Base-by-base conservation (phyloP, 2,329 filamentous ascomycete genomes). In the Penicillium brevicompactum region DNA sequence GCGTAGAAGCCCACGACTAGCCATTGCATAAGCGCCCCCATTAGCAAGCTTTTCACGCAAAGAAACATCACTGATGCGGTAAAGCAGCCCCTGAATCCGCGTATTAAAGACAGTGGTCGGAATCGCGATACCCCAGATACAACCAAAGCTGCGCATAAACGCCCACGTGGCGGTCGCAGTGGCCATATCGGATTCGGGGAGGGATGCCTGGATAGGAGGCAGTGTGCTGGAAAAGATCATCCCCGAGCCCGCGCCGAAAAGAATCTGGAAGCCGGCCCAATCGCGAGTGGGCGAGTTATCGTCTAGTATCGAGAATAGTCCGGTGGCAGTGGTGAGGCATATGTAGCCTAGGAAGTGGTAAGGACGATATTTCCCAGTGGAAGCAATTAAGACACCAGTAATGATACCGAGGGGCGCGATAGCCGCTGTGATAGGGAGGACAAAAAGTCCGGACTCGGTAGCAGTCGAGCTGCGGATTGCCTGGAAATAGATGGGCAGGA, bases 401-500 rank as follows among this genome's bases (percentile, higher is more conserved):
- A 72, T 38, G 32, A 71, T 67, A 1, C 66, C 71, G 4, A 61
- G 57, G 0, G 71, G 64, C 1, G 69, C 51, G 3, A 64, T 48
- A 0, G 64, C 57, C 5, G 69, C 50, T 1, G 65, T 61, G 2
- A 58, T 66, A n/a, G 74, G 67, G 7, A 75, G 60, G 2, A 74
- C 56, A 2, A 63, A 51, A 2, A 74, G 57, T 1, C 73, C 69
- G 2, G 74, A 69, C 0, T 67, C 57, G 0, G 65, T 58, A 0
- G 80, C 72, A 0, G 67, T 64, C 4, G 70, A 67, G 1, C 64
- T 46, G 5, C 67, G 64, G 0, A 81, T 75, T 1, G 68, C 70
- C 51, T 81, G 77, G 61, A 81, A 80, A 59, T 78, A 82, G 7
- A 81, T 60, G 0, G 79, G 76, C 1, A 80, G 52, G 58, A 78